A percentile compares a stretch with the other conserved stretches of the same genome.
phyloP scores from a whole-genome alignment of 768 basidiomycete genomes.

The Austroboletus eburneus region DNA sequence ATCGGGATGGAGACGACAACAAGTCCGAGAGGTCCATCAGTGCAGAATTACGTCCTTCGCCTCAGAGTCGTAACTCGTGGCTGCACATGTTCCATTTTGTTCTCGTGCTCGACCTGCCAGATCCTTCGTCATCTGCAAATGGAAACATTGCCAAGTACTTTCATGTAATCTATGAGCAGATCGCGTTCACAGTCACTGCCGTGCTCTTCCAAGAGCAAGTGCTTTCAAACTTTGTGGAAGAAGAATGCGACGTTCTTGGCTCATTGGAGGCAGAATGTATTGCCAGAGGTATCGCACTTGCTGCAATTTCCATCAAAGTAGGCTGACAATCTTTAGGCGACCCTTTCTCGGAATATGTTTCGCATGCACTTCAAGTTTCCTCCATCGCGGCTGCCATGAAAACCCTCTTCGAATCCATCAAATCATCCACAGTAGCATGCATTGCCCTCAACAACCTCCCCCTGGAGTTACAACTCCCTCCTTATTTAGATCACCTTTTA shows the following conservation, averaged over 20 bases:
- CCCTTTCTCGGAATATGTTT: slow-evolving; percentile 51
- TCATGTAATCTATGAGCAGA: slow-evolving; percentile 84
- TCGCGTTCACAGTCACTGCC: slow-evolving; percentile 87
- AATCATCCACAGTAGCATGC: slow-evolving; percentile 70
- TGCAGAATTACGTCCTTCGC: slow-evolving; percentile 29
- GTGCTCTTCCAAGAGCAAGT: slow-evolving; percentile 92
- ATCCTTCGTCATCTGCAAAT: slow-evolving; percentile 80
- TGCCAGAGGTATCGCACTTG: slow-evolving; percentile 56
- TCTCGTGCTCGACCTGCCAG: slow-evolving; percentile 82
- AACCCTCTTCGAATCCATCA: slow-evolving; percentile 73
- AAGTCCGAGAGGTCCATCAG: slow-evolving; percentile 31
- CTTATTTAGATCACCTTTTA: slow-evolving; percentile 67
- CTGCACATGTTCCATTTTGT: slow-evolving; percentile 82
- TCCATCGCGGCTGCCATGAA: slow-evolving; percentile 81
- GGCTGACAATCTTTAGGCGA: slow-evolving; percentile 43
- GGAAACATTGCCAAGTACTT: slow-evolving; percentile 76
- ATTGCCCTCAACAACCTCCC: slow-evolving; percentile 76
- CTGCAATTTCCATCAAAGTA: slow-evolving; percentile 1
- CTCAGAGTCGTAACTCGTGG: slow-evolving; percentile 41
- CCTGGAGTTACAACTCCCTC: slow-evolving; percentile 83
- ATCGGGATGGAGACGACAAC: slow-evolving; percentile 36
- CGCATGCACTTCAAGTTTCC: slow-evolving; percentile 57
- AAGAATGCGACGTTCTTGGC: slow-evolving; percentile 69
- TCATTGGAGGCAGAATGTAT: slow-evolving; percentile 67
- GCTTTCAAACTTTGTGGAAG: slow-evolving; percentile 78